Percentiles rank a stretch among this genome's conserved stretches.
Evolutionary conservation across 2,329 filamentous ascomycete genomes (phyloP).

Genomic region (Grosmannia huntii): DNA sequence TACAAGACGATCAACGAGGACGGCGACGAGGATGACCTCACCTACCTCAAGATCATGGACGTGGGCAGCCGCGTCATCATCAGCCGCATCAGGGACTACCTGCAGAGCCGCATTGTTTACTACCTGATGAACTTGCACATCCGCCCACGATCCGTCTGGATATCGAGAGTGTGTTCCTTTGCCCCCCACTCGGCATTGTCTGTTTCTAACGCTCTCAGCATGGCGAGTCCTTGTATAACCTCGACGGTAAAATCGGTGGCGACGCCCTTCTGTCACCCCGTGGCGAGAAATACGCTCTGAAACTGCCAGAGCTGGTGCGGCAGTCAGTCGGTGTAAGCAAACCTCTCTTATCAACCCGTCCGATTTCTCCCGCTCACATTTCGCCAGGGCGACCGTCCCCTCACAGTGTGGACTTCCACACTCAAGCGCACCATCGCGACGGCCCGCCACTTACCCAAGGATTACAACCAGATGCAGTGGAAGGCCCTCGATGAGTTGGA

Average conservation of each 20-base stretch:
- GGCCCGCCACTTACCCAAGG: conserved; percentile 62
- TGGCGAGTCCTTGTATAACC: conserved; percentile 87
- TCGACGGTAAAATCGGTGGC: conserved; percentile 82
- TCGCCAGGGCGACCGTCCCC: conserved; percentile 41
- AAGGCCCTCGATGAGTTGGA: conserved; percentile 97
- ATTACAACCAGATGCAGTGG: conserved; percentile 95
- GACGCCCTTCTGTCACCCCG: conserved; percentile 78
- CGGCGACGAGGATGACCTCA: conserved; percentile 68
- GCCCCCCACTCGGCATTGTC: neutral
- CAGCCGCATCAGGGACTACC: conserved; percentile 92
- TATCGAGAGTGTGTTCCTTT: conserved; percentile 62
- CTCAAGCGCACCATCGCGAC: conserved; percentile 81
- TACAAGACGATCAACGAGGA: conserved; percentile 84
- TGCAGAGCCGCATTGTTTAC: conserved; percentile 93
- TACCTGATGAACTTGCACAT: conserved; percentile 99
- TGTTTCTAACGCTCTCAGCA: conserved; percentile 41
- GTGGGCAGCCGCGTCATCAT: conserved; percentile 95
- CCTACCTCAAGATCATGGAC: conserved; percentile 95
- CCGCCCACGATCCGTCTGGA: conserved; percentile 89
- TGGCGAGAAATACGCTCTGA: conserved; percentile 75
- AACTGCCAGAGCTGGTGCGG: conserved; percentile 71
- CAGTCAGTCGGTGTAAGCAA: conserved; percentile 69
- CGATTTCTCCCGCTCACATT: neutral
- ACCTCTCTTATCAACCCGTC: neutral
- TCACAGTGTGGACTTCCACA: conserved; percentile 51